Evolutionary conservation across 345 rosid species (phyloP), one percentile per base, ranked within the genome.

Genomic region (Stellera chamaejasme): DNA sequence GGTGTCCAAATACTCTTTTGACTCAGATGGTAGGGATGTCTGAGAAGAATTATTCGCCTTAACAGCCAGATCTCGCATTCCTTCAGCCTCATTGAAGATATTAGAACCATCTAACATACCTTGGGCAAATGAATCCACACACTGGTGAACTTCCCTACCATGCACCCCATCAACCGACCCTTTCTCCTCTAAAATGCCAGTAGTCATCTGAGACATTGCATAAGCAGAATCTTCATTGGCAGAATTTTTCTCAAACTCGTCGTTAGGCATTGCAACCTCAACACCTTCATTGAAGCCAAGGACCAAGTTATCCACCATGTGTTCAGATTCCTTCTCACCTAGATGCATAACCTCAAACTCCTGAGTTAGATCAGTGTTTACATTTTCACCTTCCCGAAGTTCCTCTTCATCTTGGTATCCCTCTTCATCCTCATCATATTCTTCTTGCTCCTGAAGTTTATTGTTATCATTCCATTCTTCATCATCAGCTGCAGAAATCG

Each of bases 361-460:
- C 56, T 64, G 77, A 13, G 64, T 54, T 50, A 82, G 61, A 60
- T 73, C 72, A 59, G 71, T 69, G 74, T 83, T 87, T 58, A 72
- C 82, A 62, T 76, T 92, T 65, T 79, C 90, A 69, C 74, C 88
- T 59, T 82, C 93, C 14, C 77, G 87, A 57, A 68, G 69, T 66
- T 88, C 96, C 64, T 87, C 92, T 62, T 83, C 96, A 72, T 91
- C 96, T 60, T 72, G 80, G 61, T 80, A 90, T 45, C 83, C 97
- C 63, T 89, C 90, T 66, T 80, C 97, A 74, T 85, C 95, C 72
- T 90, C 97, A 47, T 90, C 93, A 61, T 90, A 94, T 77, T 83
- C 97, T 79, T 87, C 96, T 74, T 83, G 99, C 72, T 87, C 95
- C 75, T 76, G 96, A 69, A 87, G 54, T 42, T 59, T 77, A 54